Base-by-base conservation (phyloP, 2,329 filamentous ascomycete species). In the Ophiostoma sp. region DNA sequence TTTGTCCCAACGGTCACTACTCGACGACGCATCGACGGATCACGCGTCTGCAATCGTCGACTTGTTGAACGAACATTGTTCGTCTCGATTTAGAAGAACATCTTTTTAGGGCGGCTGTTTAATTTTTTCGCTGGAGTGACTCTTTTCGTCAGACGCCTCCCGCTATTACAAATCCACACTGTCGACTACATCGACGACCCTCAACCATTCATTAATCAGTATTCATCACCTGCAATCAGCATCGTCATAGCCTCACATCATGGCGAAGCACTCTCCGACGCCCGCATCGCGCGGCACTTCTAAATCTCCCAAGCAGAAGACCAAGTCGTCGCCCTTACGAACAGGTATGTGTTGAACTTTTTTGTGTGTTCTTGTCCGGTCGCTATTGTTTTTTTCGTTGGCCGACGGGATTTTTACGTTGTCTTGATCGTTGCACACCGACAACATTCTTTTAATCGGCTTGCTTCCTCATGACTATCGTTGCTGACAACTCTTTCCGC, bases 301-400 rank as follows among this genome's bases (percentile, higher is more conserved):
- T 76, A 85, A 85, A 81, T 87, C 85, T 77, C 85, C 85, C 76
- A 85, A 84, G 79, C 82, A 82, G 74, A 79, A 82, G 75, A 83
- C 79, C 80, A 83, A 82, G 69, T 48, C 76, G 71, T 82, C 83
- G 73, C 81, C 84, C 59, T 82, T 82, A 74, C 80, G 83, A 73
- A 80, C 81, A 83, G 85, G 85, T 87, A 79, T 81, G 84, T 79
- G 28, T 52, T 75, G 11, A 33, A 33, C 22, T 42, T 25, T 63
- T 22, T 42, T 17, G 4, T 33, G 31, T 17, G n/a, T 15, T n/a
- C 12, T 57, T 75, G 63, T 22, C 11, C 33, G 70, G 55, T 73
- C 77, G 7, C 33, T 31, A 25, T 52, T 3, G 22, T 25, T 31
- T 55, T 1, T 42, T 19, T 3, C 15, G n/a, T 48, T 15, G 42